Percentiles rank a stretch among this genome's conserved stretches.
phyloP scores from a whole-genome alignment of 345 rosid genomes.

The Populus alba region DNA sequence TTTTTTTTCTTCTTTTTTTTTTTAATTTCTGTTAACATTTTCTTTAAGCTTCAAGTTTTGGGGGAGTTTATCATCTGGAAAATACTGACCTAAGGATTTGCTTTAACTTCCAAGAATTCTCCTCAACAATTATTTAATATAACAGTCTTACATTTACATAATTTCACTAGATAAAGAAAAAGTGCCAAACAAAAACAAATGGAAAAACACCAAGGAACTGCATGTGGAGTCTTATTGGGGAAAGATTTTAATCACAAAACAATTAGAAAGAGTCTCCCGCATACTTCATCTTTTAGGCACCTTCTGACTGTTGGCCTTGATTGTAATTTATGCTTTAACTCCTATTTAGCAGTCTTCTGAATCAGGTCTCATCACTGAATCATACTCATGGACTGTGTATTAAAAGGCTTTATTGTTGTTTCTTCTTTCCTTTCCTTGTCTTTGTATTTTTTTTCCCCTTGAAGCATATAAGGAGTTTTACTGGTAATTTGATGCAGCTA shows the following conservation, averaged over 20 bases:
- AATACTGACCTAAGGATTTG: too few species aligned
- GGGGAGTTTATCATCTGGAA: not conserved
- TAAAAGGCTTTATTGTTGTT: too few species aligned
- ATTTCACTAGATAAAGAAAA: not conserved
- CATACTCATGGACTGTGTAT: too few species aligned
- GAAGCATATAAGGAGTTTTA: conserved; percentile 17
- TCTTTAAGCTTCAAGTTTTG: not conserved
- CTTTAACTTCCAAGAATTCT: not conserved
- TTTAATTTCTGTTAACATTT: not conserved
- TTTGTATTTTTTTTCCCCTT: not conserved
- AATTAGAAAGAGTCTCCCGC: not conserved
- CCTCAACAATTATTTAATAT: conserved; percentile 4
- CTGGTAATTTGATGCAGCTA: conserved; percentile 50
- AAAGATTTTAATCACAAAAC: not conserved
- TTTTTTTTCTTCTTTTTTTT: not conserved
- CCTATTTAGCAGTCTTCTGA: not conserved
- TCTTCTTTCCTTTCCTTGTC: not conserved
- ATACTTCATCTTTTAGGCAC: not conserved
- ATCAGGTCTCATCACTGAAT: not conserved
- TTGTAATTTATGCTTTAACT: not conserved
- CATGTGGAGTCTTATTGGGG: not conserved
- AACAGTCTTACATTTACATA: not conserved
- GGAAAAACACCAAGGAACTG: too few species aligned
- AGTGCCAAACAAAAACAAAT: not conserved
- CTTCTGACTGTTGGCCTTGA: not conserved